Evolutionary conservation across 23 red algal genomes (phyloP).

Genomic region (Gracilariopsis chorda): DNA sequence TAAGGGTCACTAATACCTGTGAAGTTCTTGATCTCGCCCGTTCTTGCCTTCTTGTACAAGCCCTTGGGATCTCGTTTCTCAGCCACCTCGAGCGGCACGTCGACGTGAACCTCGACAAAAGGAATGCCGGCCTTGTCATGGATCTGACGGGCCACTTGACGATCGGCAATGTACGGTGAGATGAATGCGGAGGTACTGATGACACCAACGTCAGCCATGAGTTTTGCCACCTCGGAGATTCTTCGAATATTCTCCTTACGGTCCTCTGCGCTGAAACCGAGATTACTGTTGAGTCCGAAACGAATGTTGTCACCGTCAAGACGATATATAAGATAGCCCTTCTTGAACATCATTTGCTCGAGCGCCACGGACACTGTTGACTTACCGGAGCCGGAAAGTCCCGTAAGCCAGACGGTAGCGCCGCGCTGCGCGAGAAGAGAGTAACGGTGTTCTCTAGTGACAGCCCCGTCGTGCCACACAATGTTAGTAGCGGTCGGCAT

Average conservation of each 20-base stretch:
- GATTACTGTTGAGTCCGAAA: conserved; percentile 93
- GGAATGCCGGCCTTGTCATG: conserved; percentile 84
- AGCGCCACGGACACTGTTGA: conserved; percentile 86
- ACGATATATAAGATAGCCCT: conserved; percentile 81
- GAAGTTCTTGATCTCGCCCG: conserved; percentile 91
- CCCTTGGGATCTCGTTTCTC: conserved; percentile 99
- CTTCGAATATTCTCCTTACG: conserved; percentile 98
- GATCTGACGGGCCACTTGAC: conserved; percentile 75
- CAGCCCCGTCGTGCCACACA: conserved; percentile 79
- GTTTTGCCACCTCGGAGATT: conserved; percentile 90
- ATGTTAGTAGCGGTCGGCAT: conserved; percentile 78
- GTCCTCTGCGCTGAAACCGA: conserved; percentile 87
- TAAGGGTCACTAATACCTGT: conserved; percentile 97
- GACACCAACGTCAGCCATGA: conserved; percentile 92
- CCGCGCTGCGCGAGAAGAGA: conserved; percentile 80
- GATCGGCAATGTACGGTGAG: conserved; percentile 88
- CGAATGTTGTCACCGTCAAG: conserved; percentile 98
- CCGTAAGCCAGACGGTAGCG: conserved; percentile 95
- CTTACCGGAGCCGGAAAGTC: conserved; percentile 95
- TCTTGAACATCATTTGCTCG: conserved; percentile 88
- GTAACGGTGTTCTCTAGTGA: conserved; percentile 71
- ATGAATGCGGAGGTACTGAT: conserved; percentile 90
- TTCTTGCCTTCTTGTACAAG: conserved; percentile 98
- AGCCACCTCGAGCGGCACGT: conserved; percentile 86
- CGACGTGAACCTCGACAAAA: conserved; percentile 93